Conservation (phyloP, 768 basidiomycete genomes). For the Dictyophora rubrovolvata region DNA sequence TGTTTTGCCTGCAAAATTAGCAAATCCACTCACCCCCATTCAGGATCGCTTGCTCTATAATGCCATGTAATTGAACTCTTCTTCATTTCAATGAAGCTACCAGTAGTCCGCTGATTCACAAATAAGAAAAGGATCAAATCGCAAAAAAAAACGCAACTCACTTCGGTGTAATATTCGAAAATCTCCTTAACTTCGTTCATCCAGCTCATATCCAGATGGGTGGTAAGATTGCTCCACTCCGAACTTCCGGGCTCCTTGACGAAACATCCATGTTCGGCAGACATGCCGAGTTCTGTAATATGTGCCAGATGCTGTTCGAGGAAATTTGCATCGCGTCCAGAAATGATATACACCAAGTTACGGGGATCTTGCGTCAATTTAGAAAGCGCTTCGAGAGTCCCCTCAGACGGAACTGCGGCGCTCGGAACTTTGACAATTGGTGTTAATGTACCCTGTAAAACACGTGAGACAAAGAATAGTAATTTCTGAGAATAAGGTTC, state of each 20-base stretch:
- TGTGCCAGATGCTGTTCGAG: conserved; percentile 87
- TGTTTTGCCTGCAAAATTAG: no score
- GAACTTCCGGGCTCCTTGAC: conserved; percentile 58
- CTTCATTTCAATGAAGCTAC: conserved; percentile 94
- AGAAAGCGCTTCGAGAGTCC: conserved; percentile 64
- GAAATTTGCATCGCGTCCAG: conserved; percentile 89
- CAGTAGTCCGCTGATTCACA: conserved; percentile 62
- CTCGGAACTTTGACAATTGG: conserved; percentile 93
- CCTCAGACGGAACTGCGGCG: conserved; percentile 70
- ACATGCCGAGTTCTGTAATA: conserved; percentile 74
- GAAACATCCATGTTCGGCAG: conserved; percentile 94
- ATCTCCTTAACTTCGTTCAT: conserved; percentile 93
- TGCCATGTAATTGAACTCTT: conserved; percentile 99
- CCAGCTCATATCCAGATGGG: conserved; percentile 92
- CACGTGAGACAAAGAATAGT: conserved; percentile 6
- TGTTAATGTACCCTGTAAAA: conserved; percentile 75
- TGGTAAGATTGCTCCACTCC: conserved; percentile 85
- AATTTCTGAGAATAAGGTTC: neutral
- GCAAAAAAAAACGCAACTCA: conserved; percentile 22
- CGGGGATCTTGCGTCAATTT: conserved; percentile 66
- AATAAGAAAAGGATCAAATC: neutral
- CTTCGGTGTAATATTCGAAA: conserved; percentile 93
- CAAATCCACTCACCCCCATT: conserved; percentile 69
- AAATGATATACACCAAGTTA: conserved; percentile 96
- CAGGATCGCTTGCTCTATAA: conserved; percentile 85